These are phyloP conservation scores for Raffaelea ambrosiae DNA, from an alignment of 2,329 filamentous ascomycete genomes.

Conservation along the genomic window DNA sequence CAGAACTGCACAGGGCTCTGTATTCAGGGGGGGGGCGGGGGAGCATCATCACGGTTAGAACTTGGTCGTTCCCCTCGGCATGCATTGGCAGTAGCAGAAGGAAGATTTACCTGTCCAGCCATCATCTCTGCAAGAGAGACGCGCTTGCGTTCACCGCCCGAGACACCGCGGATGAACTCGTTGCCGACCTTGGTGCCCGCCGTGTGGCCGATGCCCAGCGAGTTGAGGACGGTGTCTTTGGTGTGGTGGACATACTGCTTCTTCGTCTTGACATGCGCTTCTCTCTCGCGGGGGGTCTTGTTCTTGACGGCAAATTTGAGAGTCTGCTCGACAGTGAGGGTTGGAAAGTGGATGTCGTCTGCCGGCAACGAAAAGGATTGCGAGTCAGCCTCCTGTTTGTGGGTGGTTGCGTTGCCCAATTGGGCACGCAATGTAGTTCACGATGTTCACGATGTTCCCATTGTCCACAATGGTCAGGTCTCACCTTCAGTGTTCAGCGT, in stretches of 20 bases:
- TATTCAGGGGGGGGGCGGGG: too few species aligned
- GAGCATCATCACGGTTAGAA: too few species aligned
- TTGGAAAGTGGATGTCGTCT: slow-evolving; percentile 59
- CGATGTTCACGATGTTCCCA: too few species aligned
- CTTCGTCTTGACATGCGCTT: slow-evolving; percentile 20
- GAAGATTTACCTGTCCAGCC: slow-evolving; percentile 29
- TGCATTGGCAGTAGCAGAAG: too few species aligned
- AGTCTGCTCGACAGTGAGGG: slow-evolving; percentile 58
- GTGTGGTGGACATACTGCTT: slow-evolving; percentile 51
- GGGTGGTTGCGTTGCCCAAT: too few species aligned
- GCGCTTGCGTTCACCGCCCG: slow-evolving; percentile 48
- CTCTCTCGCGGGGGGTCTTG: slow-evolving; percentile 31
- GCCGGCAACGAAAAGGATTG: too few species aligned
- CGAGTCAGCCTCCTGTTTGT: too few species aligned
- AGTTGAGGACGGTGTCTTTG: slow-evolving; percentile 51
- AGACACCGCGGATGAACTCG: slow-evolving; percentile 50
- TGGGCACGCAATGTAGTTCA: too few species aligned
- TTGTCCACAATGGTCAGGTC: too few species aligned
- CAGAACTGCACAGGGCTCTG: slow-evolving; percentile 58
- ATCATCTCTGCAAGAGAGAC: slow-evolving; percentile 68
- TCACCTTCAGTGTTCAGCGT: slow-evolving; percentile 52
- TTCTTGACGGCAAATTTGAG: slow-evolving; percentile 59
- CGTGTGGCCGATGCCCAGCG: slow-evolving; percentile 64
- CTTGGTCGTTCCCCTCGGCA: too few species aligned
- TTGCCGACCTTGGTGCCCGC: slow-evolving; percentile 60